Evolutionary conservation across 2,329 filamentous ascomycete genomes (phyloP), one percentile per base, ranked within the genome.

Genomic region (Dactylonectria estremocensis): DNA sequence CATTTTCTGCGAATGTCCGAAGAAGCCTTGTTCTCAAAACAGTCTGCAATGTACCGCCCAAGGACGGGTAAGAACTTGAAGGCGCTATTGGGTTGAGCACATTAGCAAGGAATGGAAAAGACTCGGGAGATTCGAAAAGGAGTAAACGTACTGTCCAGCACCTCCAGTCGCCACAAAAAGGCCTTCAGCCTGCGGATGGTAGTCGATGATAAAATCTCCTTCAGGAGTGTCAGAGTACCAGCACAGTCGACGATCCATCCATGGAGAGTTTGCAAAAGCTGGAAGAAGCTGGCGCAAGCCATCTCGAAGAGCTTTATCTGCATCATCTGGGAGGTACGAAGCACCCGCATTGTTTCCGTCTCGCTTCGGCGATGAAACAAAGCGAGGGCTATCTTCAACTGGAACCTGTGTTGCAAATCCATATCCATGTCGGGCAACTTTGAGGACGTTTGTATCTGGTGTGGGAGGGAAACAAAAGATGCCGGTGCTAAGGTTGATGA

Each of bases 141-240:
- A 1, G 8, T 11, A 0, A n/a, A 75, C 73, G 65, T 28, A 75
- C 73, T 75, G 73, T 57, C 73, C 73, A 58, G 69, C 77, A 61
- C 69, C 69, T 58, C 84, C 86, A 0, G 83, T 86, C 0, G 84
- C 85, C 1, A 88, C 35, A 66, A 88, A 87, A 0, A 87, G 68
- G 1, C 83, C 82, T 2, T 81, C 72, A 8, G 84, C 79, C 1
- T 78, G 72, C 0, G 89, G 89, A 66, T 91, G 88, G 63, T 87
- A 82, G 20, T 86, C 85, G 24, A 91, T 83, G 52, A 91, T 83
- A 74, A 91, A 92, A 69, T 92, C 87, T 1, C 88, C 89, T n/a
- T 84, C 83, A 0, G 88, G 88, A 64, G 90, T 91, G 78, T 91
- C 90, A 3, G 86, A 89, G 72, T 91, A 91, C 89, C 89, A 91